Evolutionary conservation across 2,329 filamentous ascomycete genomes (phyloP).

Genomic region (Magnaporthiopsis incrustans): DNA sequence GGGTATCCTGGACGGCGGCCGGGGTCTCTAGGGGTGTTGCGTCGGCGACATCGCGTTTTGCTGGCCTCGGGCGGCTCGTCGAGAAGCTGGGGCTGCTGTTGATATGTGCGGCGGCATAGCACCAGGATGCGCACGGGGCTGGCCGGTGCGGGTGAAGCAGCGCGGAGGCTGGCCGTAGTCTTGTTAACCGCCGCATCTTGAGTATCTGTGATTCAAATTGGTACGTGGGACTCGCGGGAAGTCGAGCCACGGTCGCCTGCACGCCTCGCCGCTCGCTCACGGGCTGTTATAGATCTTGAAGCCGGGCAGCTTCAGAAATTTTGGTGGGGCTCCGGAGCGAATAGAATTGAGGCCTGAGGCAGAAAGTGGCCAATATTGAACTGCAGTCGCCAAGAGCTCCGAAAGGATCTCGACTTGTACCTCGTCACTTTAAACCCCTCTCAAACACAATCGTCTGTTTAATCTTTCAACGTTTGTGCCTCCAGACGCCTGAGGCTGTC

Average conservation of each 20-base stretch:
- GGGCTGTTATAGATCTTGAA: neutral
- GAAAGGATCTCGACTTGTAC: neutral
- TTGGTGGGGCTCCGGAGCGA: conserved; percentile 1
- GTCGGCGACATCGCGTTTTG: neutral
- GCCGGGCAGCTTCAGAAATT: conserved; percentile 1
- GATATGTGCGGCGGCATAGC: neutral
- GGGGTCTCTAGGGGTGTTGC: too few relatives aligned
- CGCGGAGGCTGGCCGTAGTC: conserved; percentile 18
- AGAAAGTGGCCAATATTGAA: neutral
- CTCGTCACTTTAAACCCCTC: neutral
- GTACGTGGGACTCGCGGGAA: neutral
- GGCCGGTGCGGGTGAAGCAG: neutral
- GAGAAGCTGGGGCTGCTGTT: conserved; percentile 3
- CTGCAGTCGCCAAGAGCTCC: too few relatives aligned
- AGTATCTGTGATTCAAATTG: neutral
- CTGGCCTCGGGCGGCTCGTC: conserved; percentile 2
- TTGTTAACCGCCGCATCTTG: conserved; percentile 35
- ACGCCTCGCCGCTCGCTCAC: neutral
- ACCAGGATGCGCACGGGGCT: conserved; percentile 1
- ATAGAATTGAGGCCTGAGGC: conserved; percentile 3
- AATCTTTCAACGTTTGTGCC: neutral
- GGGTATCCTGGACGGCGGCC: neutral
- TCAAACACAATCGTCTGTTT: neutral
- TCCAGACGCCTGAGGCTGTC: too few relatives aligned
- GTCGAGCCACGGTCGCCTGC: neutral